A percentile compares a stretch with the other conserved stretches of the same genome.
Conservation (phyloP, 129 eudicot species). For the Ambrosia artemisiifolia region DNA sequence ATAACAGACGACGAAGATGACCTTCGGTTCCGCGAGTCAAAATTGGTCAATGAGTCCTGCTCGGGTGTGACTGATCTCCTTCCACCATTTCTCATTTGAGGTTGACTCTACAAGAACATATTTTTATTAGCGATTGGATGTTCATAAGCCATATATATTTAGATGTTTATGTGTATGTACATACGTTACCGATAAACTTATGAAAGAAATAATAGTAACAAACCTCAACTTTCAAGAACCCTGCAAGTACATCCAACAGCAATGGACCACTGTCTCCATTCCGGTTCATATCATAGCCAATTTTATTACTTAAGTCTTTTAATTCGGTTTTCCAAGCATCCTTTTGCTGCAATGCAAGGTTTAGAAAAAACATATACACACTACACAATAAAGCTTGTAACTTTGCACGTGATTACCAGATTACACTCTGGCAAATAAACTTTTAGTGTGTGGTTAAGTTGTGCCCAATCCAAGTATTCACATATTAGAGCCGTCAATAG, state of each 20-base stretch:
- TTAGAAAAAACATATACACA: neutral
- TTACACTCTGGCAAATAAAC: conserved; percentile 89
- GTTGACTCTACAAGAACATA: conserved; percentile 49
- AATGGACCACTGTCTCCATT: conserved; percentile 91
- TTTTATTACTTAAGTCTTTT: conserved; percentile 73
- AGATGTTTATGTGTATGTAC: neutral
- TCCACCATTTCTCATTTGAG: conserved; percentile 69
- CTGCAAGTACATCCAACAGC: conserved; percentile 89
- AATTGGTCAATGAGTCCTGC: conserved; percentile 48
- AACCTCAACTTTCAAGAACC: conserved; percentile 87
- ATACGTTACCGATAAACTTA: neutral
- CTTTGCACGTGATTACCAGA: conserved; percentile 52
- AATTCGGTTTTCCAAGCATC: conserved; percentile 92
- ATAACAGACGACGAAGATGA: conserved; percentile 78
- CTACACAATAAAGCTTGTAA: conserved; percentile 7
- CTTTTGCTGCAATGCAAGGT: conserved; percentile 60
- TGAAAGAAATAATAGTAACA: conserved; percentile 17
- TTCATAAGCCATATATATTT: neutral
- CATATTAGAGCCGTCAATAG: conserved; percentile 84
- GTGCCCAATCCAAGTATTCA: conserved; percentile 99
- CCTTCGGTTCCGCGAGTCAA: conserved; percentile 63
- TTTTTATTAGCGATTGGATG: conserved; percentile 7
- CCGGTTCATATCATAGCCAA: conserved; percentile 79
- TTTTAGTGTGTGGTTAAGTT: conserved; percentile 76
- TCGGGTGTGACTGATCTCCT: conserved; percentile 66